Percentiles rank a stretch among this genome's conserved stretches.
Conservation (phyloP, 2,329 filamentous ascomycete species). For the Arthrinium phaeospermum region DNA sequence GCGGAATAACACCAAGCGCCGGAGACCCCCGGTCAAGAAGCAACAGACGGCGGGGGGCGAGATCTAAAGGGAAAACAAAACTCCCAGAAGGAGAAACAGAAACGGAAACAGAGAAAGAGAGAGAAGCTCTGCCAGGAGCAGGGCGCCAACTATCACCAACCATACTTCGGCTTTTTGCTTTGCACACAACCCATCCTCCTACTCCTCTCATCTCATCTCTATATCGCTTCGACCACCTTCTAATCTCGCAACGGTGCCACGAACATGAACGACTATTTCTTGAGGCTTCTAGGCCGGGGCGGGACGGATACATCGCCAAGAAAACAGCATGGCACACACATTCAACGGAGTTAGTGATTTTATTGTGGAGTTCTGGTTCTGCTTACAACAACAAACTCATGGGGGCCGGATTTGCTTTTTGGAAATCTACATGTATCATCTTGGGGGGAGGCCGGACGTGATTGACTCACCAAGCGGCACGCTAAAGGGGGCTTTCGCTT, state of each 20-base stretch:
- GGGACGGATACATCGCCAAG: not conserved
- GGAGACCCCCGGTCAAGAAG: not conserved
- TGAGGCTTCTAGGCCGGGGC: not conserved
- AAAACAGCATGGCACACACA: not conserved
- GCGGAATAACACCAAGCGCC: slow-evolving; percentile 21
- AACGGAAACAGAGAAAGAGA: not conserved
- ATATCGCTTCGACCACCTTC: not conserved
- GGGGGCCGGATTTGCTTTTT: not conserved
- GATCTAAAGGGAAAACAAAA: no score
- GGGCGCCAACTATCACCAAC: not conserved
- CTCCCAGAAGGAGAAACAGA: not conserved
- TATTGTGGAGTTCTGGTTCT: not conserved
- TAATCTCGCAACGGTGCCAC: not conserved
- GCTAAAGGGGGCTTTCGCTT: not conserved
- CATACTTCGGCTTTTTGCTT: not conserved
- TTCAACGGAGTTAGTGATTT: not conserved
- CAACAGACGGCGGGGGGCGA: not conserved
- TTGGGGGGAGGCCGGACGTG: not conserved
- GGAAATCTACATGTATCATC: not conserved
- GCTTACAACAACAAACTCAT: not conserved
- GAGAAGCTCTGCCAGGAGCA: not conserved
- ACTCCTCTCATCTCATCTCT: not conserved
- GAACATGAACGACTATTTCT: slow-evolving; percentile 2
- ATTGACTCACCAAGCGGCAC: slow-evolving; percentile 2
- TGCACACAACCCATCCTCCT: not conserved